Percentiles rank a stretch among this genome's conserved stretches.
These are phyloP conservation scores for Phytophthora crassamura DNA, from an alignment of 352 stramenopile genomes.

Conservation along the genomic window DNA sequence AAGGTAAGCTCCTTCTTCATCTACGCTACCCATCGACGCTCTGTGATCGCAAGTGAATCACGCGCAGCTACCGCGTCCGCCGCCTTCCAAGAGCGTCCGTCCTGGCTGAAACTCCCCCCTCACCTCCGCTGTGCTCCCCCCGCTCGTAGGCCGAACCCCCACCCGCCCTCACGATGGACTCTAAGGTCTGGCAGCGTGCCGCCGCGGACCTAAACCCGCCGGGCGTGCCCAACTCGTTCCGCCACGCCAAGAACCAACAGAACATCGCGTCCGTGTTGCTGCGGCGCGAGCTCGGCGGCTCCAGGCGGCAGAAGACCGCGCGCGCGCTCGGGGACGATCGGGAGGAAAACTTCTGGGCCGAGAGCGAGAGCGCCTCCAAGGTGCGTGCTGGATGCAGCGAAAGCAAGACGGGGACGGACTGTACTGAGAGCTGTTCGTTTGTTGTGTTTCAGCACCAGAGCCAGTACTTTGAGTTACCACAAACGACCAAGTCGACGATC, in stretches of 20 bases:
- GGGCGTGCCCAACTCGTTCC: constrained; percentile 80
- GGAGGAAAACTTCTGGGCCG: constrained; percentile 79
- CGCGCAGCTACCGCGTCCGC: constrained; percentile 6
- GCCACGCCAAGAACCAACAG: constrained; percentile 62
- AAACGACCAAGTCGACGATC: constrained; percentile 89
- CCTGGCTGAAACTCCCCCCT: constrained; percentile 28
- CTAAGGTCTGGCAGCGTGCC: constrained; percentile 78
- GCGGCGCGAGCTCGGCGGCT: constrained; percentile 60
- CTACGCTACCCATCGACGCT: constrained; percentile 1
- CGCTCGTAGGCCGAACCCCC: not conserved
- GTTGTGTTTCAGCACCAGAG: constrained; percentile 68
- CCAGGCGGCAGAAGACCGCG: constrained; percentile 49
- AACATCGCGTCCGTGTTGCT: constrained; percentile 78
- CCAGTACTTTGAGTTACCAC: constrained; percentile 84
- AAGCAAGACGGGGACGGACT: not conserved
- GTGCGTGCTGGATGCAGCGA: constrained; percentile 30
- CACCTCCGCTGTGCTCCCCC: not conserved
- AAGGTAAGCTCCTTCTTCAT: constrained; percentile 7
- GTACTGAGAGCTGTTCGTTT: constrained; percentile 4
- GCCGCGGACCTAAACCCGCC: constrained; percentile 73
- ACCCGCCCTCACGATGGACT: constrained; percentile 28
- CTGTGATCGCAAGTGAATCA: constrained; percentile 9
- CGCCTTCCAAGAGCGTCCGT: not conserved
- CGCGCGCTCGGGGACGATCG: constrained; percentile 52
- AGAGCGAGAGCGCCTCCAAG: constrained; percentile 81